Conservation (phyloP, 2,329 filamentous ascomycete genomes). For the Ophiocordyceps sinensis region DNA sequence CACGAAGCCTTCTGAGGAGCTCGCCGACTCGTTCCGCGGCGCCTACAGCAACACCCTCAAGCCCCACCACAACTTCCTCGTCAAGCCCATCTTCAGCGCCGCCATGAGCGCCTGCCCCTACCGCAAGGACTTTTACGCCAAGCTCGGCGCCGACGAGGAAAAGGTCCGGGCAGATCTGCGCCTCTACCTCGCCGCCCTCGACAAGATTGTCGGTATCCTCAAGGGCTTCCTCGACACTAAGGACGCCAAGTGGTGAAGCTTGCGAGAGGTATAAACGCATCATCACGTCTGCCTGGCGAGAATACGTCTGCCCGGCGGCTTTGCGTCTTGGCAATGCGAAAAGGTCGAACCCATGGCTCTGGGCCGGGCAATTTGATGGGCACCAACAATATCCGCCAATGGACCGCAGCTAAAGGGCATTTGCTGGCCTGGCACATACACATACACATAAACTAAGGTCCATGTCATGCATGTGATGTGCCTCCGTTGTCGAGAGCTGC, state of each 20-base stretch:
- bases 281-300: too few species aligned
- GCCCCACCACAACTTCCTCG: conserved; percentile 74
- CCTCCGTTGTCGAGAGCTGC: too few species aligned
- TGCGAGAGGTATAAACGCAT: too few species aligned
- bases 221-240: conserved; percentile 40
- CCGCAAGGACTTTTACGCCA: conserved; percentile 81
- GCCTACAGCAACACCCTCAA: conserved; percentile 83
- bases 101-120: conserved; percentile 92
- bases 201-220: conserved; percentile 66
- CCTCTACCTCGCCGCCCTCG: conserved; percentile 61
- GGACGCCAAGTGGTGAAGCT: conserved; percentile 41
- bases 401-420: too few species aligned
- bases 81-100: conserved; percentile 85
- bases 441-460: too few species aligned
- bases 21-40: conserved; percentile 70
- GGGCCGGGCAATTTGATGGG: too few species aligned
- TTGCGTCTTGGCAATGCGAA: too few species aligned
- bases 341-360: too few species aligned
- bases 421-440: too few species aligned
- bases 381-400: too few species aligned
- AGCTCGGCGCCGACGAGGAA: conserved; percentile 55
- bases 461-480: background rate
- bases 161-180: conserved; percentile 51
- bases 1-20: conserved; percentile 53
- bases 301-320: too few species aligned